These are phyloP conservation scores for Moringa oleifera DNA, from an alignment of 345 rosid genomes.

Conservation along the genomic window DNA sequence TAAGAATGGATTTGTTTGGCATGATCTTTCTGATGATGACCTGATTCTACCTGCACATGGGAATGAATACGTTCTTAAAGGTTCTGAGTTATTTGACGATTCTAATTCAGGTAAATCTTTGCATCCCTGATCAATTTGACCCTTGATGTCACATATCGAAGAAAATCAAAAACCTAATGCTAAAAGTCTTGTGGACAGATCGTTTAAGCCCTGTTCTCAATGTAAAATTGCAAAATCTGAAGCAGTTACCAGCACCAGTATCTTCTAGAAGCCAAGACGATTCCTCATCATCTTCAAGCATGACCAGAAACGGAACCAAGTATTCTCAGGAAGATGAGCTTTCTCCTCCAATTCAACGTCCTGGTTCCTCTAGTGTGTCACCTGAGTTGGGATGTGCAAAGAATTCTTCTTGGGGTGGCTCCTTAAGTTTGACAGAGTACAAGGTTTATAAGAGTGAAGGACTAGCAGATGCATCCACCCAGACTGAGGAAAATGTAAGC, in stretches of 20 bases:
- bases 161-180: background rate
- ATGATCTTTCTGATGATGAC: constrained; percentile 85
- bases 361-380: constrained; percentile 56
- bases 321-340: constrained; percentile 74
- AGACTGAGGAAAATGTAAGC: constrained; percentile 68
- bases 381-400: constrained; percentile 64
- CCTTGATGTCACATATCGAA: background rate
- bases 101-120: constrained; percentile 50
- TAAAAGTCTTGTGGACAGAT: constrained; percentile 28
- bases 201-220: constrained; percentile 39
- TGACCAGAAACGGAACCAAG: constrained; percentile 63
- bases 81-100: constrained; percentile 81
- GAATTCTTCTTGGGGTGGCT: constrained; percentile 60
- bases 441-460: constrained; percentile 66
- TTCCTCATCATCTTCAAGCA: constrained; percentile 71
- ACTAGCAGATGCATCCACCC: constrained; percentile 82
- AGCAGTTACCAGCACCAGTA: constrained; percentile 63
- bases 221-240: constrained; percentile 31
- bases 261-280: constrained; percentile 78
- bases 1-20: constrained; percentile 98
- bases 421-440: constrained; percentile 73
- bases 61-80: constrained; percentile 88
- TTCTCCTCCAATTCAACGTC: constrained; percentile 56
- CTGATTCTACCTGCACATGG: constrained; percentile 83
- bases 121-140: background rate